Conservation (phyloP, 768 basidiomycete species). For the Bullera alba region DNA sequence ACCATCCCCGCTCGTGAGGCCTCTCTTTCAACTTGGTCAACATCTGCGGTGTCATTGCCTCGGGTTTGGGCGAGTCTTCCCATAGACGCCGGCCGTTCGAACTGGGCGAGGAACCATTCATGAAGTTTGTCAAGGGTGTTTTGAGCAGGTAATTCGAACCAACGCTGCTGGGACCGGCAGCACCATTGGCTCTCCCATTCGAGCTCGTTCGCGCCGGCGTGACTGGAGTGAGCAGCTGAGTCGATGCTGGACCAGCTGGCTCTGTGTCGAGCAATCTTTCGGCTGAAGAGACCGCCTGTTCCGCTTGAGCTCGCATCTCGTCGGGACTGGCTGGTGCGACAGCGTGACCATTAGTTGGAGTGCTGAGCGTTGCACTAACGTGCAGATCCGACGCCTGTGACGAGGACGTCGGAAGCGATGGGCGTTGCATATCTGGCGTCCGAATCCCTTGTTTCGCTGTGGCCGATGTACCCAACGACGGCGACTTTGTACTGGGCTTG, state of each 20-base stretch:
- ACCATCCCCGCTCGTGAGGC: slow-evolving; percentile 72
- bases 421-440: neutral
- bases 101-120: slow-evolving; percentile 60
- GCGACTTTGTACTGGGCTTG: slow-evolving; percentile 7
- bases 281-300: slow-evolving; percentile 89
- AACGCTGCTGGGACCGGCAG: slow-evolving; percentile 1
- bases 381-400: too few species aligned
- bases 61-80: slow-evolving; percentile 67
- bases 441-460: neutral
- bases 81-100: slow-evolving; percentile 47
- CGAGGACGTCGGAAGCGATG: neutral
- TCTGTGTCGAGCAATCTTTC: slow-evolving; percentile 67
- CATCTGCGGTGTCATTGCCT: slow-evolving; percentile 55
- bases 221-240: slow-evolving; percentile 49
- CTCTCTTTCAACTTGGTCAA: slow-evolving; percentile 60
- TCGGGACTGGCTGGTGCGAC: slow-evolving; percentile 17
- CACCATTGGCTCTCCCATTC: neutral
- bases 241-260: neutral
- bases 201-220: slow-evolving; percentile 54
- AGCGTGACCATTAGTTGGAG: too few species aligned
- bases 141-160: slow-evolving; percentile 6
- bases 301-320: slow-evolving; percentile 70
- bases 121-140: slow-evolving; percentile 17
- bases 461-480: neutral
- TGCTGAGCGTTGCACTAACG: too few species aligned